Evolutionary conservation across 495 filamentous ascomycete genomes (phyloP).

Genomic region (Aspergillus avenaceus): DNA sequence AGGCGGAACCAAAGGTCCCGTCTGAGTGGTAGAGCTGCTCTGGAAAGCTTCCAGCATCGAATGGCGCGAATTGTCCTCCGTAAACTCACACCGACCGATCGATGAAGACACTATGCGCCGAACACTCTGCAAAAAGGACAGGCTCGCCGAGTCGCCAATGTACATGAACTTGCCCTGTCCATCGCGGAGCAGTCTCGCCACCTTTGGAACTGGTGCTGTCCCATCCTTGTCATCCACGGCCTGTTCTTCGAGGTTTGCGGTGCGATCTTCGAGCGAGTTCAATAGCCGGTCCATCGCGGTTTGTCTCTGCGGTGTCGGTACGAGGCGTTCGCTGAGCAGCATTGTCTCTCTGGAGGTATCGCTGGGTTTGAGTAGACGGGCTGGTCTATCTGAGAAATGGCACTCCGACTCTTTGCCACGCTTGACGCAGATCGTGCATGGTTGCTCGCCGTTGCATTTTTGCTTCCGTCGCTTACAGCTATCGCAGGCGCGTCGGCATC

Average conservation of each 20-base stretch:
- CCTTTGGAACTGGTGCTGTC: slow-evolving; percentile 38
- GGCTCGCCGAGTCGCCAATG: slow-evolving; percentile 67
- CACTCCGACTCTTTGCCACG: slow-evolving; percentile 48
- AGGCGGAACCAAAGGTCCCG: slow-evolving; percentile 25
- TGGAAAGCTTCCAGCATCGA: slow-evolving; percentile 60
- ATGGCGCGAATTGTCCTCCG: slow-evolving; percentile 63
- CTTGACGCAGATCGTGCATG: slow-evolving; percentile 64
- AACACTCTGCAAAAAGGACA: slow-evolving; percentile 68
- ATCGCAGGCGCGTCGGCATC: slow-evolving; percentile 58
- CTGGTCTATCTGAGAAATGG: slow-evolving; percentile 41
- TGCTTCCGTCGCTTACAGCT: slow-evolving; percentile 77
- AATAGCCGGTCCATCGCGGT: slow-evolving; percentile 40
- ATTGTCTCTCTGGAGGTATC: slow-evolving; percentile 32
- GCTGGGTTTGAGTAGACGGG: slow-evolving; percentile 31
- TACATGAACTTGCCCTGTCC: slow-evolving; percentile 58
- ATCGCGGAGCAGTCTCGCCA: slow-evolving; percentile 50
- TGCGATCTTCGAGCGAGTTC: slow-evolving; percentile 35
- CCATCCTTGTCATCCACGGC: slow-evolving; percentile 35
- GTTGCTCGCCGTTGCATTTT: slow-evolving; percentile 71
- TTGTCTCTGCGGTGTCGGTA: slow-evolving; percentile 30
- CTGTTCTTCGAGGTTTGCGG: slow-evolving; percentile 31
- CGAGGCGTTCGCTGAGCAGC: slow-evolving; percentile 36
- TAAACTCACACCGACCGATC: slow-evolving; percentile 62
- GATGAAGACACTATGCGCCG: slow-evolving; percentile 68
- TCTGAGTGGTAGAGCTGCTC: slow-evolving; percentile 32